These are phyloP conservation scores for Alternaria rosae DNA, from an alignment of 2,329 filamentous ascomycete genomes.

Conservation along the genomic window DNA sequence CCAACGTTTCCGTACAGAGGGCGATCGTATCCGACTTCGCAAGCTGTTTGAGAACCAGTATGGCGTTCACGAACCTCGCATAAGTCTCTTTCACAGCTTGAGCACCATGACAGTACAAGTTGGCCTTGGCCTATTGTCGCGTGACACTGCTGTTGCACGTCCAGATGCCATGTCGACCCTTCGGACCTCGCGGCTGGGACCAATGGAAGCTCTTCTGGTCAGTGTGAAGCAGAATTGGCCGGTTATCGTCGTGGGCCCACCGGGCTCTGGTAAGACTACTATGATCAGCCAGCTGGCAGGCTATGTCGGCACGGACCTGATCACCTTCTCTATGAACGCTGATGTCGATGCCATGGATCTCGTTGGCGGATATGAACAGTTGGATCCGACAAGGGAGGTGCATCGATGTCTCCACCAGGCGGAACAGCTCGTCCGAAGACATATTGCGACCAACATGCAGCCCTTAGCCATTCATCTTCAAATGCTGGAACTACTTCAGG, in stretches of 20 bases:
- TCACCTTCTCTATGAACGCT: slow-evolving; percentile 88
- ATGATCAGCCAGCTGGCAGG: slow-evolving; percentile 83
- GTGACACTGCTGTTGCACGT: slow-evolving; percentile 58
- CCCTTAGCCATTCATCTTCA: slow-evolving; percentile 13
- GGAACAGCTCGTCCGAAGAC: slow-evolving; percentile 58
- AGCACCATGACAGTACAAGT: slow-evolving; percentile 74
- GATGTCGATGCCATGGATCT: slow-evolving; percentile 98
- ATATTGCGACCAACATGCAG: slow-evolving; percentile 23
- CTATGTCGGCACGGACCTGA: slow-evolving; percentile 74
- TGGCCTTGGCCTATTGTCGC: slow-evolving; percentile 74
- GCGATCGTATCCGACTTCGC: slow-evolving; percentile 71
- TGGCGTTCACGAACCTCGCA: slow-evolving; percentile 49
- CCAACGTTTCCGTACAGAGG: slow-evolving; percentile 81
- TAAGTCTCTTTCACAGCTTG: slow-evolving; percentile 72
- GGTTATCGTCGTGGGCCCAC: slow-evolving; percentile 83
- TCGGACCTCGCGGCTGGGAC: slow-evolving; percentile 64
- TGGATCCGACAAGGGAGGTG: slow-evolving; percentile 78
- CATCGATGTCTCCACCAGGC: slow-evolving; percentile 67
- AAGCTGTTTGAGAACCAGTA: slow-evolving; percentile 73
- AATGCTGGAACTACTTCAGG: slow-evolving; percentile 34
- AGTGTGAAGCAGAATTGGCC: slow-evolving; percentile 88
- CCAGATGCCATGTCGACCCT: slow-evolving; percentile 31
- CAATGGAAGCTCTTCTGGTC: slow-evolving; percentile 85
- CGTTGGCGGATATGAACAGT: slow-evolving; percentile 95
- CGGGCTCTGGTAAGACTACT: slow-evolving; percentile 86